Percentiles rank a stretch among this genome's conserved stretches.
These are phyloP conservation scores for Alternaria infectoria DNA, from an alignment of 2,329 filamentous ascomycete species.

Conservation along the genomic window DNA sequence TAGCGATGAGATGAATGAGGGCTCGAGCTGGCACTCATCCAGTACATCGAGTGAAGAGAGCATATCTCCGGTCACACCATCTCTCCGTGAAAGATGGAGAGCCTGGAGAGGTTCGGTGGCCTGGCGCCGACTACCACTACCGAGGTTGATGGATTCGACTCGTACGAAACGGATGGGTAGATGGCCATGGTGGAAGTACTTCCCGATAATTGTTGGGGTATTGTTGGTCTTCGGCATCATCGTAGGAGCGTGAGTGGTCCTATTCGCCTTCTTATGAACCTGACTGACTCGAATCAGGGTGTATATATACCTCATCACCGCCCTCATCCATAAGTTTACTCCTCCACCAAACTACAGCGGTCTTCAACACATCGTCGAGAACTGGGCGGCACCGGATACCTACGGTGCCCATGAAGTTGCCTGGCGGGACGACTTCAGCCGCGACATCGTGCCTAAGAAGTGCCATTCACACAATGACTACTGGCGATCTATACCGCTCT, in stretches of 20 bases:
- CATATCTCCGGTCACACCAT: too few relatives aligned
- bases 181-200: too few relatives aligned
- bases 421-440: slow-evolving; percentile 49
- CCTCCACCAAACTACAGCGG: slow-evolving; percentile 28
- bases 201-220: slow-evolving; percentile 9
- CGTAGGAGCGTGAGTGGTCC: slow-evolving; percentile 22
- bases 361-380: slow-evolving; percentile 31
- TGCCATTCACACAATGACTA: slow-evolving; percentile 55
- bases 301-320: slow-evolving; percentile 31
- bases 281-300: slow-evolving; percentile 24
- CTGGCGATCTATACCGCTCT: slow-evolving; percentile 50
- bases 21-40: too few relatives aligned
- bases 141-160: too few relatives aligned
- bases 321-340: slow-evolving; percentile 25
- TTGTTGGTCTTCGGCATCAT: slow-evolving; percentile 21
- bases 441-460: slow-evolving; percentile 45
- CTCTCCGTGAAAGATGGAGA: too few relatives aligned
- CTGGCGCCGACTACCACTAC: too few relatives aligned
- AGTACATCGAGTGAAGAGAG: too few relatives aligned
- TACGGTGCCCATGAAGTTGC: slow-evolving; percentile 25
- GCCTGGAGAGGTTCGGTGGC: too few relatives aligned
- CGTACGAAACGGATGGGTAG: too few relatives aligned
- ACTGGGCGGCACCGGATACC: slow-evolving; percentile 33
- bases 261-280: not conserved
- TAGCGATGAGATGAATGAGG: too few relatives aligned